Percentiles rank a stretch among this genome's conserved stretches.
Conservation (phyloP, 2,329 filamentous ascomycete species). For the Colletotrichum euphorbiae region DNA sequence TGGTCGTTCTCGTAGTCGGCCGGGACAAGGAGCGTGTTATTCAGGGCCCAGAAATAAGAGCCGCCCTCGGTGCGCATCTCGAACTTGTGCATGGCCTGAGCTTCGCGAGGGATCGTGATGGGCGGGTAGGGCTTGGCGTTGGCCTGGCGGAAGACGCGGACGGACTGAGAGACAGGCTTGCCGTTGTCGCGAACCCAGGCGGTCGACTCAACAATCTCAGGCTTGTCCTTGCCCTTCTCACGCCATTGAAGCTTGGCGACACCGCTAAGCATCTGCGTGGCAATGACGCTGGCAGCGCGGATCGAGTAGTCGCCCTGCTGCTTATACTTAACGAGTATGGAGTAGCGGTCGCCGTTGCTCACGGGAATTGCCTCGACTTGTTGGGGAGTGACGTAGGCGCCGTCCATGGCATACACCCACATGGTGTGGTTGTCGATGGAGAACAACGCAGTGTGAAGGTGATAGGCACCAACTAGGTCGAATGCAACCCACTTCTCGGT, state of each 20-base stretch:
- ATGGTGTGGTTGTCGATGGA: constrained; percentile 66
- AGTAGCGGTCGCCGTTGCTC: constrained; percentile 65
- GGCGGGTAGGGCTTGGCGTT: constrained; percentile 61
- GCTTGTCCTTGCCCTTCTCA: constrained; percentile 40
- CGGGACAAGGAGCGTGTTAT: constrained; percentile 57
- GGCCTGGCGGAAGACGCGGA: constrained; percentile 58
- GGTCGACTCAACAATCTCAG: constrained; percentile 43
- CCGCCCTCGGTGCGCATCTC: constrained; percentile 54
- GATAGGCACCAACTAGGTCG: constrained; percentile 65
- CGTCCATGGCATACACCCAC: constrained; percentile 67
- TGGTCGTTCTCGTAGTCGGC: constrained; percentile 48
- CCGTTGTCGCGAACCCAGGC: constrained; percentile 65
- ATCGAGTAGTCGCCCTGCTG: constrained; percentile 64
- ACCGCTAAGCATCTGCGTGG: constrained; percentile 67
- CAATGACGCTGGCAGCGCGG: constrained; percentile 60
- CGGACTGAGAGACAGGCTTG: constrained; percentile 51
- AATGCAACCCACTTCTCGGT: constrained; percentile 63
- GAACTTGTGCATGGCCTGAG: constrained; percentile 60
- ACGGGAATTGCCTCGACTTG: constrained; percentile 48
- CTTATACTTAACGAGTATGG: constrained; percentile 60
- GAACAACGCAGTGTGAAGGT: constrained; percentile 57
- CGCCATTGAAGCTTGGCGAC: constrained; percentile 59
- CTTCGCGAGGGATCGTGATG: constrained; percentile 53
- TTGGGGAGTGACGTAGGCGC: constrained; percentile 64
- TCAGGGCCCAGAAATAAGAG: constrained; percentile 66